Percentiles rank a stretch among this genome's conserved stretches.
Evolutionary conservation across 768 basidiomycete genomes (phyloP).

Genomic region (Daedaleopsis sinensis): DNA sequence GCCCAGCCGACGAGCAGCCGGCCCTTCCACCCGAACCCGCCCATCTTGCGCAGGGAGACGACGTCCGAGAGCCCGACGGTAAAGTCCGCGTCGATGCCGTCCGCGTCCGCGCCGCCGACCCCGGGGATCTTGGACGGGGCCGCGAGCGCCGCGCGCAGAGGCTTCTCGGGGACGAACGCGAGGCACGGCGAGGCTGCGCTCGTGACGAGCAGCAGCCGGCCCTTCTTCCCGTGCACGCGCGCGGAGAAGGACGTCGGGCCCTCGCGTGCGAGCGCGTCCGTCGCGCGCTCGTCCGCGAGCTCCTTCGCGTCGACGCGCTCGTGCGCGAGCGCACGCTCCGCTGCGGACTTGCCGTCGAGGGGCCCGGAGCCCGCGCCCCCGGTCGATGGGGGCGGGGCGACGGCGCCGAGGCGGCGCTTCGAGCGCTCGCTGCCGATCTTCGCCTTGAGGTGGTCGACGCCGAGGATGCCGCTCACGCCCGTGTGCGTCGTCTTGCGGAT

Average conservation of each 20-base stretch:
- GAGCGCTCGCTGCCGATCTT: constrained; percentile 32
- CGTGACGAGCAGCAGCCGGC: constrained; percentile 32
- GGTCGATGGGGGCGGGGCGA: constrained; percentile 19
- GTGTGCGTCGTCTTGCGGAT: constrained; percentile 34
- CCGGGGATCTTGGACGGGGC: constrained; percentile 14
- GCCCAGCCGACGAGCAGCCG: constrained; percentile 40
- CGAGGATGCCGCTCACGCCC: constrained; percentile 32
- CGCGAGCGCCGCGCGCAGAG: constrained; percentile 14
- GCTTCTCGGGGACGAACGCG: constrained; percentile 26
- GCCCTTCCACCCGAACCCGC: constrained; percentile 44
- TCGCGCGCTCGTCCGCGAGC: constrained; percentile 2
- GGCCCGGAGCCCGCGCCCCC: not conserved
- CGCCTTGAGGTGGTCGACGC: constrained; percentile 37
- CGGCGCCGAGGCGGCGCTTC: constrained; percentile 34
- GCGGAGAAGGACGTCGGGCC: constrained; percentile 36
- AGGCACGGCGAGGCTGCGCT: constrained; percentile 37
- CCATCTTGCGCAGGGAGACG: constrained; percentile 35
- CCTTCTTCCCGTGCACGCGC: constrained; percentile 34
- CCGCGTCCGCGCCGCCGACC: constrained; percentile 14
- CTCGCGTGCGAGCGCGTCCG: constrained; percentile 22
- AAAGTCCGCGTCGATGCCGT: constrained; percentile 28
- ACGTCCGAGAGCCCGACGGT: constrained; percentile 35
- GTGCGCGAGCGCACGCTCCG: not conserved
- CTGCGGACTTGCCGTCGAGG: not conserved
- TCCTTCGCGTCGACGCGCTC: constrained; percentile 1